Percentiles rank a stretch among this genome's conserved stretches.
phyloP scores from a whole-genome alignment of 768 basidiomycete genomes.

The Neoboletus brunneissimus region DNA sequence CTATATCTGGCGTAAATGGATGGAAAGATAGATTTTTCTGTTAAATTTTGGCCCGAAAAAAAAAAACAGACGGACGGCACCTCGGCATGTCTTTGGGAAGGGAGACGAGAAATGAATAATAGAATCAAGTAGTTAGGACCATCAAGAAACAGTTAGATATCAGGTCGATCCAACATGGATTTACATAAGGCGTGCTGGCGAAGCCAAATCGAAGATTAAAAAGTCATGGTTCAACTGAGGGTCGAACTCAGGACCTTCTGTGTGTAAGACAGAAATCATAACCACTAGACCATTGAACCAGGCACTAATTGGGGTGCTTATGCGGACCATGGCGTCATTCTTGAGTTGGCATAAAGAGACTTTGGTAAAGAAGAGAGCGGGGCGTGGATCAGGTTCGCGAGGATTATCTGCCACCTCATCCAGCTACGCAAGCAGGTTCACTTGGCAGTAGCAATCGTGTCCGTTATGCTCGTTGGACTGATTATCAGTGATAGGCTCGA shows the following conservation, averaged over 20 bases:
- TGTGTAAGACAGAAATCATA: constrained; percentile 55
- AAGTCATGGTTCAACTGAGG: constrained; percentile 45
- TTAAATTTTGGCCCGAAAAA: neutral
- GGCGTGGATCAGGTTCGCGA: neutral
- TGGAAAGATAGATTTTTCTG: neutral
- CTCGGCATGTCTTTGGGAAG: neutral
- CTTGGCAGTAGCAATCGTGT: neutral
- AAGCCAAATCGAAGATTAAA: neutral
- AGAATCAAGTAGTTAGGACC: neutral
- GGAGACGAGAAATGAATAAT: neutral
- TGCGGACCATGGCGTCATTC: neutral
- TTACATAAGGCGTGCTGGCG: neutral
- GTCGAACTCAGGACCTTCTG: constrained; percentile 41
- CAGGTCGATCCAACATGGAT: neutral
- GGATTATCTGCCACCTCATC: neutral
- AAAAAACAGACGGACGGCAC: neutral
- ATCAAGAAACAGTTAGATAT: neutral
- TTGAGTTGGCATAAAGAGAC: neutral
- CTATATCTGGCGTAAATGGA: neutral
- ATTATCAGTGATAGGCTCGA: neutral
- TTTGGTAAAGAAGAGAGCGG: neutral
- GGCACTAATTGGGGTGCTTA: fast-evolving
- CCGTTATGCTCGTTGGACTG: neutral
- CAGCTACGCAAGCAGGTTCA: neutral
- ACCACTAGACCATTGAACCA: constrained; percentile 60